phyloP scores from a whole-genome alignment of 192 early-diverging fungal species.

The Backusella tuberculispora region DNA sequence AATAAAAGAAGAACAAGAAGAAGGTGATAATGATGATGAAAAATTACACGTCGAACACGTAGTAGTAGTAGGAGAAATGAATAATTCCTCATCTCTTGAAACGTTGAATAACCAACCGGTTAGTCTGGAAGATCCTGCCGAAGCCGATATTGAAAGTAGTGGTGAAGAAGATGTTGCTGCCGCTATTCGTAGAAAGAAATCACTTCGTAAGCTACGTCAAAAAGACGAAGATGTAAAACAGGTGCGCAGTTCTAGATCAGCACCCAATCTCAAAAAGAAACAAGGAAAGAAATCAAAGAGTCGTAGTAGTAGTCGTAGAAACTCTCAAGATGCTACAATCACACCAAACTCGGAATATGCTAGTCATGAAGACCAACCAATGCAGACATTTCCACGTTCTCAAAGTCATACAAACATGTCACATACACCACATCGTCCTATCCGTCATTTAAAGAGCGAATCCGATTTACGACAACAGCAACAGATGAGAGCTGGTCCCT shows the following conservation, averaged over 20 bases:
- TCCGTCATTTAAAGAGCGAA: conserved; percentile 27
- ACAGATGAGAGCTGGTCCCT: background rate
- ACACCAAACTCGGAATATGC: background rate
- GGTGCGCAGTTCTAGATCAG: conserved; percentile 8
- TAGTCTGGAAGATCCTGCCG: background rate
- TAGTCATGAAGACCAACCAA: background rate
- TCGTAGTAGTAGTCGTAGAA: background rate
- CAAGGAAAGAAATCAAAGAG: conserved; percentile 15
- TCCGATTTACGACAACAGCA: conserved; percentile 10
- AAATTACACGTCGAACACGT: background rate
- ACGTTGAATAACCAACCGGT: background rate
- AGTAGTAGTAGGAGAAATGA: background rate
- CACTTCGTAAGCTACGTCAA: conserved; percentile 2
- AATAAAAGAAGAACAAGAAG: background rate
- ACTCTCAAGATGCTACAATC: conserved; percentile 10
- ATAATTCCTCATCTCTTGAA: conserved; percentile 2
- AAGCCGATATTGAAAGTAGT: conserved; percentile 8
- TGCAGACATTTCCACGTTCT: background rate
- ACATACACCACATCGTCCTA: background rate
- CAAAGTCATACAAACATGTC: conserved; percentile 11
- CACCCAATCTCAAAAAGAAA: conserved; percentile 23
- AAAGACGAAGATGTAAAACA: background rate
- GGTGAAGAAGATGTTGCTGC: background rate
- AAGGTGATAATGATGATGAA: background rate
- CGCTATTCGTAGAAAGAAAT: background rate